Base-by-base conservation (phyloP, 2,329 filamentous ascomycete genomes). In the Fusarium haematococcum region DNA sequence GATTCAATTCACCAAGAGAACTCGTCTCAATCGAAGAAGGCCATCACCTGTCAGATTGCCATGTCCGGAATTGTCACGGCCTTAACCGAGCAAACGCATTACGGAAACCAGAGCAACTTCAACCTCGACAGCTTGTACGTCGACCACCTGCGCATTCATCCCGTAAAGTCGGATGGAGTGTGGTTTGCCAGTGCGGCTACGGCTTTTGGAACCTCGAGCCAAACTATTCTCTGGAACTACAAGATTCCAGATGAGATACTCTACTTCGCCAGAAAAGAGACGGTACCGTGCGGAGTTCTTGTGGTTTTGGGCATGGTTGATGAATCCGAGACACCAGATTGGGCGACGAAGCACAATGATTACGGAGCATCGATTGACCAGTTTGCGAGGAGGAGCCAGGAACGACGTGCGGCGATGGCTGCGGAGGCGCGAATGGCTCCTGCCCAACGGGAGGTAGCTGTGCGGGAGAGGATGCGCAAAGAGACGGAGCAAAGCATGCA, bases 191-290 rank as follows among this genome's bases (percentile, higher is more conserved):
- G 85, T 68, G 86, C 86, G 2, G 85, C 85, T 1, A 91, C 89
- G 1, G 89, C 90, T 0, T 87, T 88, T 67, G 87, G 87, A 23
- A 89, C 87, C 1, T 84, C 86, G 0, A 87, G 84, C 59, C 85
- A 88, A 73, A 90, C 89, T 1, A 84, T 90, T 11, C 83, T 91
- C 4, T 91, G 90, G 90, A 89, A 88, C 77, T 91, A 90, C 81
- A 85, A 86, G 65, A 90, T 91, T 56, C 88, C 89, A 0, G 84
- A 87, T 23, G 84, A 86, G 4, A 80, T 91, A 6, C 75, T 90
- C 2, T 71, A 81, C 1, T 89, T 91, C 67, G 81, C 88, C 3
- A 84, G 86, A 10, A 85, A 84, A 33, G 86, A 87, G 20, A 87
- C 87, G 1, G 85, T 92, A 1, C 89, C 90, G 0, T 91, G 89